These are phyloP conservation scores for Aspergillus sp. DNA, from an alignment of 2,329 filamentous ascomycete genomes.

Conservation along the genomic window DNA sequence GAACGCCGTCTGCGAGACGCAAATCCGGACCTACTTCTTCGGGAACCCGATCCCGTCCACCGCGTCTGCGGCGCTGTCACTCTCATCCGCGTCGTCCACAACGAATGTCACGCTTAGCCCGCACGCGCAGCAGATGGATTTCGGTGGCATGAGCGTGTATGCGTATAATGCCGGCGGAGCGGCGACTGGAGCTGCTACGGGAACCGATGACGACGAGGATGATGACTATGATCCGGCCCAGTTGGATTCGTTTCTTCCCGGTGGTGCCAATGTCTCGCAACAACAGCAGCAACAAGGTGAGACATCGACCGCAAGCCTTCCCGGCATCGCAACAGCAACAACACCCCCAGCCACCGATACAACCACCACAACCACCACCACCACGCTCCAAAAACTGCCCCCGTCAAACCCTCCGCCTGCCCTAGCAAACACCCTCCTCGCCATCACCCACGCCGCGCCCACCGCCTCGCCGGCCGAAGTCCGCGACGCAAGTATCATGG, in stretches of 20 bases:
- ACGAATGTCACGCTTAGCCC: constrained; percentile 69
- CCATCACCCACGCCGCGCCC: constrained; percentile 68
- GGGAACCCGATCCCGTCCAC: constrained; percentile 51
- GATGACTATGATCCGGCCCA: constrained; percentile 37
- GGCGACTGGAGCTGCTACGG: constrained; percentile 25
- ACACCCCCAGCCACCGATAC: constrained; percentile 43
- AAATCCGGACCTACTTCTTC: constrained; percentile 91
- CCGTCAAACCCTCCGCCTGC: constrained; percentile 46
- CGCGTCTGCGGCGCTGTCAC: constrained; percentile 26
- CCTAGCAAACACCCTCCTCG: constrained; percentile 74
- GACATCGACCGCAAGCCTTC: constrained; percentile 13
- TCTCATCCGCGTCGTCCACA: constrained; percentile 24
- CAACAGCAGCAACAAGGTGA: constrained; percentile 11
- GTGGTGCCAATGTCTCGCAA: constrained; percentile 13
- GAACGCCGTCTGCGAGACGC: constrained; percentile 62
- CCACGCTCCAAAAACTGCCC: constrained; percentile 51
- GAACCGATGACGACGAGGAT: constrained; percentile 46
- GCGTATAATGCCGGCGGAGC: too few species aligned
- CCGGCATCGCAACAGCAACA: constrained; percentile 51
- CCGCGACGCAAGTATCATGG: constrained; percentile 74
- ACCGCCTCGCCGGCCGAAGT: constrained; percentile 65
- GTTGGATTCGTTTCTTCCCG: constrained; percentile 30
- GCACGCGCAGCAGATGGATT: constrained; percentile 76
- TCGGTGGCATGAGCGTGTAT: constrained; percentile 65
- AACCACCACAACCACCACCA: constrained; percentile 26